phyloP scores from a whole-genome alignment of 257 asterid genomes.

The Eucommia ulmoides region DNA sequence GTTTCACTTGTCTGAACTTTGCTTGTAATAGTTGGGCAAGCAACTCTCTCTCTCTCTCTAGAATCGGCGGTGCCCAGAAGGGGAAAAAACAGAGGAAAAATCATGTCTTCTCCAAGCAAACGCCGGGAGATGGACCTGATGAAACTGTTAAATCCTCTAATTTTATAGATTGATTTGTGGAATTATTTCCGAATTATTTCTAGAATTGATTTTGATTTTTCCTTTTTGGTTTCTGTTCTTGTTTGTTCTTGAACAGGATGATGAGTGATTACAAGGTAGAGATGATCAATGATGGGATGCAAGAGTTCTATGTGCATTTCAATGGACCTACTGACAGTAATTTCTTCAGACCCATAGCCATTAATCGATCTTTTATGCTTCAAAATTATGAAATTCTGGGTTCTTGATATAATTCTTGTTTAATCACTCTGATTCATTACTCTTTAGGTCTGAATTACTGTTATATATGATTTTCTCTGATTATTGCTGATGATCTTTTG shows the following conservation, averaged over 20 bases:
- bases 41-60: slow-evolving; percentile 6
- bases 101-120: slow-evolving; percentile 98
- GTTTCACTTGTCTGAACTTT: no score
- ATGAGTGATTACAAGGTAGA: slow-evolving; percentile 98
- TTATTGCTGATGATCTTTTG: no score
- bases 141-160: slow-evolving; percentile 65
- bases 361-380: slow-evolving; percentile 10
- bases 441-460: no score
- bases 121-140: slow-evolving; percentile 97
- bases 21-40: slow-evolving; percentile 12
- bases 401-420: no score
- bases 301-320: slow-evolving; percentile 80
- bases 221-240: slow-evolving; percentile 3
- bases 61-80: background rate
- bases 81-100: slow-evolving; percentile 5
- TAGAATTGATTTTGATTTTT: background rate
- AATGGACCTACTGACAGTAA: slow-evolving; percentile 89
- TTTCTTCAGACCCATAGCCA: slow-evolving; percentile 16
- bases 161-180: slow-evolving; percentile 9
- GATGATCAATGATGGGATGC: slow-evolving; percentile 86
- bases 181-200: background rate
- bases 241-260: slow-evolving; percentile 49
- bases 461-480: no score
- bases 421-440: no score
- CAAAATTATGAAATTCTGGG: no score